Base-by-base conservation (phyloP, 805 yeast species). In the Saccharomycopsis fodiens region DNA sequence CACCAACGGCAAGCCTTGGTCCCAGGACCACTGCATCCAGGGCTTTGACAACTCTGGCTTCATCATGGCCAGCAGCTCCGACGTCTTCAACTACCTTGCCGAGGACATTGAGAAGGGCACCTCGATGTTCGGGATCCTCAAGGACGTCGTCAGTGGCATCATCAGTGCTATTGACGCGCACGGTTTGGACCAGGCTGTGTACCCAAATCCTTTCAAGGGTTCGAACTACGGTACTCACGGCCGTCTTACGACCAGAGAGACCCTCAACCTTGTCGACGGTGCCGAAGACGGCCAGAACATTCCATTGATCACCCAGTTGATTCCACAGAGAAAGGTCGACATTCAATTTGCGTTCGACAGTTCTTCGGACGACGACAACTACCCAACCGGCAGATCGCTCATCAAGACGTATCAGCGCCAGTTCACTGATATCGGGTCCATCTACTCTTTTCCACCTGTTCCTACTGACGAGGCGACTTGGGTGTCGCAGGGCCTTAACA, bases 11-110 rank as follows among this genome's bases (percentile, higher is more conserved):
- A 52, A 58, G 17, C 55, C 57, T 3, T 55, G 59, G 15, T 61
- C 62, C 35, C 63, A 65, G 12, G 57, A 60, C 8, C 54, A 54
- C 3, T 88, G 96, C 63, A 63, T 75, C 47, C 73, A 66, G 2
- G 89, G 91, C 2, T 80, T 73, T 48, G 96, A 88, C 61, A 85
- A 85, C 55, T 80, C 85, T 5, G 94, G 95, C 4, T 88, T 77
- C 57, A 64, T 85, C 25, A 67, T 85, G 65, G 96, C 95, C 34
- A 82, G 95, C 3, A 85, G 95, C 1, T 82, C 94, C 2, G 71
- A 91, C 1, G 63, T 87, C 41, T 87, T 87, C 68, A 86, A 84
- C 59, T 79, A 78, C 59, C 67, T 81, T 15, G 20, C 20, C 5
- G 36, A 32, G 17, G 36, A 32, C 20, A 15, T 32, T 32, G 36